Evolutionary conservation across 208 protist species (phyloP), one percentile per base, ranked within the genome.

Genomic region (Crithidia acanthocephali): DNA sequence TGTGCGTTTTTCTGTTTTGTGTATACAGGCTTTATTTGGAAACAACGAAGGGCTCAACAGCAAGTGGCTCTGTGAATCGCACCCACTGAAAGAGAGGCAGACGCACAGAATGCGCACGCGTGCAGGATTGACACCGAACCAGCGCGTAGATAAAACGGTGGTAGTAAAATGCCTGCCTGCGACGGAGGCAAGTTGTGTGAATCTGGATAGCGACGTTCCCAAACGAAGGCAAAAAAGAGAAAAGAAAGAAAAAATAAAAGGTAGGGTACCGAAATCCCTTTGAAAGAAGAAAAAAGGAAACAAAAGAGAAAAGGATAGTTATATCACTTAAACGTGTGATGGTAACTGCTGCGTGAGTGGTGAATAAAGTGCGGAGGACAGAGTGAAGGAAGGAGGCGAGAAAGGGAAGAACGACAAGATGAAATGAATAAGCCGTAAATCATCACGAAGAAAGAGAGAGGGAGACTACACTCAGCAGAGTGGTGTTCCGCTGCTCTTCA

Each of bases 1-100:
- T 35, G 37, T 52, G 25, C 37, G 2, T 65, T 30, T 66, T 42
- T 44, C 35, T 63, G 22, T 42, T 42, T 25, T 64, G 59, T 58
- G 52, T 27, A 30, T 47, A 64, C 33, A 10, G 18, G 18, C 15
- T 4, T 50, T 6, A 50, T 22, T 50, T 50, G 7, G 18, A 50
- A 22, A 22, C 5, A 50, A 50, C 16, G 20, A 16, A 22, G 45
- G 6, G 8, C 15, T 22, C 4, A 50, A 22, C 40, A 59, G 6
- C 4, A 52, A 51, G 16, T 35, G 20, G 7, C n/a, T 37, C 0
- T 37, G n/a, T 22, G 10, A 16, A 50, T 13, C 13, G 37, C 37
- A 42, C 6, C 9, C 37, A 50, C 15, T 5, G 5, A 4, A 50
- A 50, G 18, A 10, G 20, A 13, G 20, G 18, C 8, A 50, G 45